phyloP scores from a whole-genome alignment of 352 stramenopile species.

The Pythium sukuiense region DNA sequence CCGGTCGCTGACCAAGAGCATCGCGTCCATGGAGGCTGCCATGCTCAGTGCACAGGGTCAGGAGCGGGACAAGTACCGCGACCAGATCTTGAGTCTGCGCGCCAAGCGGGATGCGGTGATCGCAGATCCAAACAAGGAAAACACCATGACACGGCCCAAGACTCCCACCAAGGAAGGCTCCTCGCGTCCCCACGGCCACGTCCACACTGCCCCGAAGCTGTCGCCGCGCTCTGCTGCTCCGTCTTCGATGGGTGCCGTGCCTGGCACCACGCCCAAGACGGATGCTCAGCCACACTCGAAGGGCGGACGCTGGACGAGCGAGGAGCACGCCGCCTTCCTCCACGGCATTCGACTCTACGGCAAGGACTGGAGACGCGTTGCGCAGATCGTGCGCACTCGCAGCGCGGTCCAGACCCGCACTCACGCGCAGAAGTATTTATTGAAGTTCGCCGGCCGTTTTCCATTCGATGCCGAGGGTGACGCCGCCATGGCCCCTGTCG shows the following conservation, averaged over 20 bases:
- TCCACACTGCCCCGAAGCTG: slow-evolving; percentile 19
- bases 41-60: slow-evolving; percentile 81
- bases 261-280: slow-evolving; percentile 14
- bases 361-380: slow-evolving; percentile 86
- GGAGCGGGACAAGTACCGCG: slow-evolving; percentile 83
- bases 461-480: slow-evolving; percentile 52
- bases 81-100: slow-evolving; percentile 82
- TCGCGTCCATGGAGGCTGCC: slow-evolving; percentile 84
- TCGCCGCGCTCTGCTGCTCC: slow-evolving; percentile 22
- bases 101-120: slow-evolving; percentile 87
- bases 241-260: background rate
- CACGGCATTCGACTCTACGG: slow-evolving; percentile 86
- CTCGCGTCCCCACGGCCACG: slow-evolving; percentile 15
- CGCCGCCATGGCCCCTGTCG: slow-evolving; percentile 6
- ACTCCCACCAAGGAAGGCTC: slow-evolving; percentile 31
- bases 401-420: slow-evolving; percentile 88
- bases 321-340: slow-evolving; percentile 85
- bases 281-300: slow-evolving; percentile 45
- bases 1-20: slow-evolving; percentile 85
- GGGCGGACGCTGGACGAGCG: slow-evolving; percentile 84
- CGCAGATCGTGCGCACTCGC: slow-evolving; percentile 78
- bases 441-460: slow-evolving; percentile 87
- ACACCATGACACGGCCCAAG: slow-evolving; percentile 52
- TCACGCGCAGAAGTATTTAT: slow-evolving; percentile 92
- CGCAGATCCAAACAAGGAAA: slow-evolving; percentile 85